These are phyloP conservation scores for Letharia columbiana DNA, from an alignment of 495 filamentous ascomycete genomes.

Conservation along the genomic window DNA sequence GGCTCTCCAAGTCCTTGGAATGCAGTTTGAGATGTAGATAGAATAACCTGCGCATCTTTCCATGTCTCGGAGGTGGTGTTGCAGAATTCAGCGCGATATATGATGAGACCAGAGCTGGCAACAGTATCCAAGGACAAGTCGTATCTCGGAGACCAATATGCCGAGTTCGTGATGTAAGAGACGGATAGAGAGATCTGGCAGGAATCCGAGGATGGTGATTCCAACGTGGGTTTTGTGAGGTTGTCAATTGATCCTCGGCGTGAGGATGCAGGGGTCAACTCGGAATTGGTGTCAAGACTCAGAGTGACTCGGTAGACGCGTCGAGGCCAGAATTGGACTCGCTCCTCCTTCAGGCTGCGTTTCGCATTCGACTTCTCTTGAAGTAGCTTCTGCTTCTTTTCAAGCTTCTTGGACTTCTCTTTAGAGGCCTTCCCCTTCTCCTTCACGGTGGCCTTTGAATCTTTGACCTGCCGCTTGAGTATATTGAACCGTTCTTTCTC, in stretches of 20 bases:
- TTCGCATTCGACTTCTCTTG: constrained; percentile 42
- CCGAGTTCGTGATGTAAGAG: constrained; percentile 54
- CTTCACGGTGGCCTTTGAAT: constrained; percentile 28
- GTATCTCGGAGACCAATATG: constrained; percentile 59
- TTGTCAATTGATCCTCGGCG: constrained; percentile 46
- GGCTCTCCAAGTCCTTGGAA: constrained; percentile 52
- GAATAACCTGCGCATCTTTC: constrained; percentile 53
- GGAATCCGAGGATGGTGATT: constrained; percentile 19
- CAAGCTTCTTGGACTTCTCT: constrained; percentile 30
- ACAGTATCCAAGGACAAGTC: constrained; percentile 54
- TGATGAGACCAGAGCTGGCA: constrained; percentile 43
- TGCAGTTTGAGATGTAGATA: constrained; percentile 60
- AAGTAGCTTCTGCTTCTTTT: constrained; percentile 32
- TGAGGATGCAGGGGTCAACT: constrained; percentile 45
- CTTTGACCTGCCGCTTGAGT: constrained; percentile 26
- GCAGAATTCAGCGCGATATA: constrained; percentile 55
- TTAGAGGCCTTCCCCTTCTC: constrained; percentile 33
- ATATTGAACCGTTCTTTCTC: constrained; percentile 32
- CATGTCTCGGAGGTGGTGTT: constrained; percentile 62
- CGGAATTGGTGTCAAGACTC: constrained; percentile 44
- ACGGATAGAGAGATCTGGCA: constrained; percentile 43
- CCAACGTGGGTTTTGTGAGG: constrained; percentile 24
- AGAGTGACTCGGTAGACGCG: constrained; percentile 48
- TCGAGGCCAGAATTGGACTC: constrained; percentile 48
- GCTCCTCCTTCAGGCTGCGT: constrained; percentile 43